Conservation (phyloP, 2,329 filamentous ascomycete species). For the Diplodia scrobiculata region DNA sequence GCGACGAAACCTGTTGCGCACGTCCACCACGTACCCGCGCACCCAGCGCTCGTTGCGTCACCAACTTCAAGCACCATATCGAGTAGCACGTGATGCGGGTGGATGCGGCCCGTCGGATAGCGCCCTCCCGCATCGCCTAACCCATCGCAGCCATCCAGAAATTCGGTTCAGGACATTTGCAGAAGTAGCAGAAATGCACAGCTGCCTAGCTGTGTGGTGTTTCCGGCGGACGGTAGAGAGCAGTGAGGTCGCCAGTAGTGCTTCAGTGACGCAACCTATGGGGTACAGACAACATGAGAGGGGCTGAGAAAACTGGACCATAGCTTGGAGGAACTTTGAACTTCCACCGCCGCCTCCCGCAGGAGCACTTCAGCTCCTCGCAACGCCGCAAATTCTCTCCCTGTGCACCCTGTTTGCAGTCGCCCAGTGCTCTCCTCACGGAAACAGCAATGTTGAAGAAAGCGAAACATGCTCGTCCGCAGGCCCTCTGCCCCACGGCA, state of each 20-base stretch:
- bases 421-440: neutral
- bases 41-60: neutral
- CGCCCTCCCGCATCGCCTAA: neutral
- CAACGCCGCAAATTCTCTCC: neutral
- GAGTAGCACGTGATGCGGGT: constrained; percentile 10
- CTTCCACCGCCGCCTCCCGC: constrained; percentile 5
- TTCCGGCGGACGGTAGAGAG: neutral
- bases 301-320: neutral
- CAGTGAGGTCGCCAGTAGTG: neutral
- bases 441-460: neutral
- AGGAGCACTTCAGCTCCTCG: neutral
- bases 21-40: too few relatives aligned
- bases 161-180: neutral
- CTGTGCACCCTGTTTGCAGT: neutral
- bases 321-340: neutral
- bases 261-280: constrained; percentile 9
- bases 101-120: neutral
- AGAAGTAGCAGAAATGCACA: neutral
- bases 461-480: neutral
- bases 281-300: neutral
- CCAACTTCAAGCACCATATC: constrained; percentile 3
- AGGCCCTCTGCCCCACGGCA: neutral
- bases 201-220: neutral
- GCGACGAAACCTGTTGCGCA: neutral
- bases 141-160: neutral